Evolutionary conservation across 1,139 yeast species (phyloP), one percentile per base, ranked within the genome.

Genomic region (Pichia sp.): DNA sequence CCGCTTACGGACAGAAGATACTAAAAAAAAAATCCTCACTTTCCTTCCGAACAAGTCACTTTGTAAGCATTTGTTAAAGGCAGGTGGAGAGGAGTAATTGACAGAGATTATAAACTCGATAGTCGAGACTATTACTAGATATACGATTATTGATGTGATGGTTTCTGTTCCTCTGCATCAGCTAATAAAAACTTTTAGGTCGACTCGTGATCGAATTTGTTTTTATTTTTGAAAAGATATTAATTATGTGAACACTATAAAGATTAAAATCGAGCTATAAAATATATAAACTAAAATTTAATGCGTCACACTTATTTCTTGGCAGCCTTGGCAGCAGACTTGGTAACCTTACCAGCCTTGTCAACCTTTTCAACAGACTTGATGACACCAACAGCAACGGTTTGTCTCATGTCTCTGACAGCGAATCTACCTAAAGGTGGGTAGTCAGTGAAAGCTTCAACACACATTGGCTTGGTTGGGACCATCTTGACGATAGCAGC

Each of bases 381-480:
- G 93, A 92, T 90, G 76, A 92, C 97, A 90, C 97, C 98, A 77
- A 92, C 97, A 75, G 97, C 97, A 73, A 92, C 98, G 70, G 97
- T 91, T 81, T 90, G 97, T 87, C 97, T 89, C 97, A 91, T 91
- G 81, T 91, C 97, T 87, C 97, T 93, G 84, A 91, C 97, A 75
- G 97, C 97, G 84, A 91, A 91, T 85, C 97, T 90, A 77, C 97
- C 97, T 76, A 90, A 87, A 76, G 97, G 97, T 80, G 97, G 96
- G 92, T 88, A 90, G 78, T 88, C 93, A 73, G 95, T 81, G 95
- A 86, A 89, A 72, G 95, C 83, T 84, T 89, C 96, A 76, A 89
- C 96, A 81, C 95, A 88, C 95, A 89, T 86, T 85, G 96, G 96
- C 89, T 89, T 89, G 77, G 95, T 80, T 78, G 95, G 95, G 67